These are phyloP conservation scores for Tremella yokohamensis DNA, from an alignment of 768 basidiomycete species.

Conservation along the genomic window DNA sequence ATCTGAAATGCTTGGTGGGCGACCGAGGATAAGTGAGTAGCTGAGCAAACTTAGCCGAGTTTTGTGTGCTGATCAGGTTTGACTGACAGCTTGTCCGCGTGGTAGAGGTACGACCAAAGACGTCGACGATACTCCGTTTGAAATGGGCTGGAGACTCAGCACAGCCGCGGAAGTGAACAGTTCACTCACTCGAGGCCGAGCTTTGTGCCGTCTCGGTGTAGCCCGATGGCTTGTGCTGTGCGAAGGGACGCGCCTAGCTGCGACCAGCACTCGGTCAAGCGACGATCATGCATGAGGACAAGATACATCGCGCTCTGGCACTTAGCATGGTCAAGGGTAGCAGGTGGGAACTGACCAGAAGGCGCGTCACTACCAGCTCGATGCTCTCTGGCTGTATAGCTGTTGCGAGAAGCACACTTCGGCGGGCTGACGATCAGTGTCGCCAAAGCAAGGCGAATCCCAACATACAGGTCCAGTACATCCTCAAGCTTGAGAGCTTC, in stretches of 20 bases:
- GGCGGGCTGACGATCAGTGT: constrained; percentile 61
- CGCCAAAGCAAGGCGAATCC: not conserved
- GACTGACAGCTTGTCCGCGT: constrained; percentile 73
- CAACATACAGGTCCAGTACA: constrained; percentile 90
- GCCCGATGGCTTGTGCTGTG: constrained; percentile 86
- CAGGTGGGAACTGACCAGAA: constrained; percentile 57
- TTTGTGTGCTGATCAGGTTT: not conserved
- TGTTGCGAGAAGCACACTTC: constrained; percentile 82
- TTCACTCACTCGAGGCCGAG: constrained; percentile 60
- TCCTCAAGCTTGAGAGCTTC: constrained; percentile 75
- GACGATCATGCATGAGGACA: constrained; percentile 53
- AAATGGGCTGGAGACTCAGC: constrained; percentile 52
- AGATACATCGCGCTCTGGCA: constrained; percentile 69
- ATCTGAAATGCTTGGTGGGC: constrained; percentile 79
- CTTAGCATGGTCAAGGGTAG: not conserved
- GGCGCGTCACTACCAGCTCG: constrained; percentile 85
- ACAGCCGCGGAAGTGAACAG: not conserved
- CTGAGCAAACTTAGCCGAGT: constrained; percentile 1
- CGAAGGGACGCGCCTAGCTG: constrained; percentile 87
- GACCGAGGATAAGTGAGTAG: constrained; percentile 80
- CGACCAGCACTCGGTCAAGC: constrained; percentile 91
- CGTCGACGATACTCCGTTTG: constrained; percentile 84
- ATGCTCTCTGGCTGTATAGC: constrained; percentile 89
- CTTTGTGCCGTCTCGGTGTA: constrained; percentile 81
- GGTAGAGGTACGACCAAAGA: constrained; percentile 80